Percentiles rank a stretch among this genome's conserved stretches.
Evolutionary conservation across 1,284 basidiomycete species (phyloP).

Genomic region (Ceratobasidium sp.): DNA sequence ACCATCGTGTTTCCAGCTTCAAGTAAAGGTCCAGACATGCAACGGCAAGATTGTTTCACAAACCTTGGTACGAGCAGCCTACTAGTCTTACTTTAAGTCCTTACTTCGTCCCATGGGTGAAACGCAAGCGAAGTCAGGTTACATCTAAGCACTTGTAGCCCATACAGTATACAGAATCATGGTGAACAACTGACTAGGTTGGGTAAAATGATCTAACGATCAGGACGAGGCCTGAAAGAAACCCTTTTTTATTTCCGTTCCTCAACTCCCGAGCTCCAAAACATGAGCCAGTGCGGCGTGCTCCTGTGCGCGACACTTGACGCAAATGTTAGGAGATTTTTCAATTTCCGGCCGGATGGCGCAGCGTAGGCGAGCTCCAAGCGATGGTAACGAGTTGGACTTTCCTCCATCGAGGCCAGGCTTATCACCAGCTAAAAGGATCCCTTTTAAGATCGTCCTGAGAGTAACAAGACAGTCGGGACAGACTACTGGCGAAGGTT

Average conservation of each 20-base stretch:
- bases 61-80: no score
- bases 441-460: neutral
- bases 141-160: no score
- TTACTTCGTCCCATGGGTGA: no score
- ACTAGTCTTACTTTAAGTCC: no score
- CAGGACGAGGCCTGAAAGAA: neutral
- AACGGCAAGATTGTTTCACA: no score
- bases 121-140: no score
- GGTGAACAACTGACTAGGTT: no score
- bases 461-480: neutral
- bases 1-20: no score
- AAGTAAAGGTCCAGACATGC: no score
- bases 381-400: neutral
- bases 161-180: no score
- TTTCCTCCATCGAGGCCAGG: conserved; percentile 1
- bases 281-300: neutral
- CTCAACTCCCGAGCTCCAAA: neutral
- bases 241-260: conserved; percentile 10
- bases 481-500: neutral
- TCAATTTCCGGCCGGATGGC: conserved; percentile 8
- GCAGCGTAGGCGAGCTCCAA: conserved; percentile 3
- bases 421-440: neutral
- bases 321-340: neutral
- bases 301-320: conserved; percentile 3
- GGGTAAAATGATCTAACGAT: no score